phyloP scores from a whole-genome alignment of 805 yeast species.

The Pichia nakasei region DNA sequence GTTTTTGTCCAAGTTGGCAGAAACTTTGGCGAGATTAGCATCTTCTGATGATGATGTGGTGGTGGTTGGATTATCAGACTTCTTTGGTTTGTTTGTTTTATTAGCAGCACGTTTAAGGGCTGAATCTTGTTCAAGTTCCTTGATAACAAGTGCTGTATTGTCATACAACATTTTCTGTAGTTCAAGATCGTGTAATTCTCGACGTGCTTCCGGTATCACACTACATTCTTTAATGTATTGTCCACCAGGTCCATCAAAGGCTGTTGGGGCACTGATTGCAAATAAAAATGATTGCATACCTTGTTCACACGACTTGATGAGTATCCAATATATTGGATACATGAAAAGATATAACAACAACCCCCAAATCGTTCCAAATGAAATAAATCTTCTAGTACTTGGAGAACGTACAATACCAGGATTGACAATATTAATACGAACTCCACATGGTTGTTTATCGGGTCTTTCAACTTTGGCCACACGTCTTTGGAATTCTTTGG shows the following conservation, averaged over 20 bases:
- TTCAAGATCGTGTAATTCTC: constrained; percentile 52
- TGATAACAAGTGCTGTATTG: constrained; percentile 50
- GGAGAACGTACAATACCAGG: constrained; percentile 92
- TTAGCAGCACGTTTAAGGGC: constrained; percentile 52
- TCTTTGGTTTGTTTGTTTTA: constrained; percentile 5
- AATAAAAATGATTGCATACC: constrained; percentile 76
- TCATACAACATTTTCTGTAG: constrained; percentile 55
- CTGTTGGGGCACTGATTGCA: constrained; percentile 64
- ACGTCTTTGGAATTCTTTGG: constrained; percentile 67
- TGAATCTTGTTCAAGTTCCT: constrained; percentile 55
- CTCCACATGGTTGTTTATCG: constrained; percentile 63
- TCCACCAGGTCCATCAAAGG: constrained; percentile 55
- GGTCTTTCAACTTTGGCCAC: constrained; percentile 51
- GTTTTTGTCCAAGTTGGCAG: constrained; percentile 8
- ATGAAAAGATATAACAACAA: constrained; percentile 54
- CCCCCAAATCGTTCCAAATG: constrained; percentile 62
- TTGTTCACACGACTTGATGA: constrained; percentile 63
- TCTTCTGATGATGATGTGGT: too few species aligned
- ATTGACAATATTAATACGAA: constrained; percentile 67
- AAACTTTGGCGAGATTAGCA: background rate
- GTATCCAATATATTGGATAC: constrained; percentile 78
- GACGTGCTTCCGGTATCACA: constrained; percentile 43
- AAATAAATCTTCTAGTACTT: constrained; percentile 65
- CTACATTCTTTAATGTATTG: constrained; percentile 67
- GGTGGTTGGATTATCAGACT: background rate